A percentile compares a stretch with the other conserved stretches of the same genome.
These are phyloP conservation scores for Phlebiopsis flavidoalba DNA, from an alignment of 768 basidiomycete genomes.

Conservation along the genomic window DNA sequence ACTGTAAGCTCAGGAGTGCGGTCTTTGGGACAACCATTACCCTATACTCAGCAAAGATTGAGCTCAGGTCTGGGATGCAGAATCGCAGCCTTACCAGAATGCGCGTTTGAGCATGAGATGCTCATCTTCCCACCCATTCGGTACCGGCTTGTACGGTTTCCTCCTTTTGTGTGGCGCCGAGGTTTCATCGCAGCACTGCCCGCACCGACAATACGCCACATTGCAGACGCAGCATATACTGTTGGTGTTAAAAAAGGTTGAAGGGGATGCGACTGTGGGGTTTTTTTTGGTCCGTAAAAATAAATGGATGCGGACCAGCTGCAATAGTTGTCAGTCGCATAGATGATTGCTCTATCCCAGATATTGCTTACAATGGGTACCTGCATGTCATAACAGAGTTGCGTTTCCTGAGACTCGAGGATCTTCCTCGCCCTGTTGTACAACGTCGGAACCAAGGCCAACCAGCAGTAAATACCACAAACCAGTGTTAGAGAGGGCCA, in stretches of 20 bases:
- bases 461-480: slow-evolving; percentile 7
- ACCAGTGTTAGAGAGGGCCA: background rate
- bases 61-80: background rate
- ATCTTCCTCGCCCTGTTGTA: slow-evolving; percentile 44
- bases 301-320: slow-evolving; percentile 1
- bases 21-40: slow-evolving; percentile 42
- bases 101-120: slow-evolving; percentile 81
- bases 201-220: slow-evolving; percentile 45
- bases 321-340: too few relatives aligned
- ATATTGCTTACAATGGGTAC: too few relatives aligned
- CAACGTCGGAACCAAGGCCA: slow-evolving; percentile 47
- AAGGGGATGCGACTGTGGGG: too few relatives aligned
- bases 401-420: slow-evolving; percentile 40
- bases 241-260: too few relatives aligned
- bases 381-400: slow-evolving; percentile 66
- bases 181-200: slow-evolving; percentile 50
- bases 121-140: slow-evolving; percentile 45
- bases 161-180: slow-evolving; percentile 68
- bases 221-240: slow-evolving; percentile 4
- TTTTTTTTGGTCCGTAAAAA: slow-evolving; percentile 7
- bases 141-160: slow-evolving; percentile 41
- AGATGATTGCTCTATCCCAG: too few relatives aligned
- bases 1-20: slow-evolving; percentile 38
- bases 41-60: slow-evolving; percentile 29
- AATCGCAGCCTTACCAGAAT: slow-evolving; percentile 50